Conservation (phyloP, 163 green algal genomes). For the Coccomyxa subellipsoidea region DNA sequence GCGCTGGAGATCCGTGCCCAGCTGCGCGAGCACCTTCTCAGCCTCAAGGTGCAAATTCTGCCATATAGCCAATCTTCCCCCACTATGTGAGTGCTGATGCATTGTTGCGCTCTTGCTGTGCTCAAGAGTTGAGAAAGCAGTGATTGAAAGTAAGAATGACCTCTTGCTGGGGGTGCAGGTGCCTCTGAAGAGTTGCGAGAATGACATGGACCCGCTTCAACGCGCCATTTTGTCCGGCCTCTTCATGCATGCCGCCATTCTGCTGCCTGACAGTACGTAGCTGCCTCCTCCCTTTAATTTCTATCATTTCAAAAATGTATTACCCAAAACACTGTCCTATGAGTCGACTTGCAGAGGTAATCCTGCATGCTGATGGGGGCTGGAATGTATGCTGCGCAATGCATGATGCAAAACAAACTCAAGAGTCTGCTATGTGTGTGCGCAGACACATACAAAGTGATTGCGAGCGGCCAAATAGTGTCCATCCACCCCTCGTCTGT, state of each 20-base stretch:
- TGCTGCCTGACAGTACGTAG: slow-evolving; percentile 52
- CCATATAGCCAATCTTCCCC: neutral
- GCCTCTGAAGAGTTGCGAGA: neutral
- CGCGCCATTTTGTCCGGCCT: slow-evolving; percentile 71
- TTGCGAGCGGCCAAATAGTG: slow-evolving; percentile 62
- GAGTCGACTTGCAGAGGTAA: too few species aligned
- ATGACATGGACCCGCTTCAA: slow-evolving; percentile 42
- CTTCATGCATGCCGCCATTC: slow-evolving; percentile 77
- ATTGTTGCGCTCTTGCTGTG: neutral
- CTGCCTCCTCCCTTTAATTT: too few species aligned
- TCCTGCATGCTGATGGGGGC: too few species aligned
- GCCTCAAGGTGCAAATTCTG: neutral
- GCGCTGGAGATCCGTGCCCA: slow-evolving; percentile 70
- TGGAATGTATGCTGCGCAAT: too few species aligned
- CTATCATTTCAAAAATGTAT: too few species aligned
- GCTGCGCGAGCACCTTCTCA: slow-evolving; percentile 50
- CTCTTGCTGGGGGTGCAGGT: neutral
- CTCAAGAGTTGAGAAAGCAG: neutral
- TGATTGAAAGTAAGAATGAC: neutral
- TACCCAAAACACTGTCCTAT: too few species aligned
- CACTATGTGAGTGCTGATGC: neutral
- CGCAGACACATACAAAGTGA: slow-evolving; percentile 56
- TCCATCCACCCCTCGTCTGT: slow-evolving; percentile 82
- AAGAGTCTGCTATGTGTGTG: neutral
- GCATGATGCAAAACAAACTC: neutral